A percentile compares a stretch with the other conserved stretches of the same genome.
Evolutionary conservation across 2,329 filamentous ascomycete genomes (phyloP).

Genomic region (Phyllosticta citrichinensis): DNA sequence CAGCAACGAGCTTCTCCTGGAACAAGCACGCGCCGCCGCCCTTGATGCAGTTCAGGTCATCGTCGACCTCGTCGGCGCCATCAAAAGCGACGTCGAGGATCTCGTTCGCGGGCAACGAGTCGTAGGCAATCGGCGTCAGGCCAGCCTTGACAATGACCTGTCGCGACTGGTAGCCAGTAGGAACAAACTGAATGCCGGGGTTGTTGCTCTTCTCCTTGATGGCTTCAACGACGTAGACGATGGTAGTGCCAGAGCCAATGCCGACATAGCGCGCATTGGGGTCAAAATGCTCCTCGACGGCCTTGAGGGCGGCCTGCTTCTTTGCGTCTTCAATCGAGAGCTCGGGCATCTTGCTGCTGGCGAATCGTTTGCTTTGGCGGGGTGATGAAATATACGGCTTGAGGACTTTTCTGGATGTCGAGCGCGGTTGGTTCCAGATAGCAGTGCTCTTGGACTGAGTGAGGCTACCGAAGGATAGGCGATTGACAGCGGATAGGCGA

Average conservation of each 20-base stretch:
- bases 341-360: slow-evolving; percentile 3
- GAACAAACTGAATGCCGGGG: slow-evolving; percentile 66
- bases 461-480: background rate
- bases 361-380: background rate
- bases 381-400: background rate
- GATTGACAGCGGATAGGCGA: background rate
- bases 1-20: slow-evolving; percentile 92
- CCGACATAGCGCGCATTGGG: slow-evolving; percentile 56
- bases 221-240: slow-evolving; percentile 76
- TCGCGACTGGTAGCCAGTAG: slow-evolving; percentile 84
- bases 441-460: background rate
- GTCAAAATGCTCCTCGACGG: slow-evolving; percentile 61
- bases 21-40: slow-evolving; percentile 95
- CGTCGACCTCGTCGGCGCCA: slow-evolving; percentile 92
- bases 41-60: slow-evolving; percentile 93
- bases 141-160: slow-evolving; percentile 74
- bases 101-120: slow-evolving; percentile 55
- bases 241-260: slow-evolving; percentile 73
- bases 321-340: slow-evolving; percentile 58
- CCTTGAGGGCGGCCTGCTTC: slow-evolving; percentile 61
- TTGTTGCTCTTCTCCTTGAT: slow-evolving; percentile 42
- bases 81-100: slow-evolving; percentile 87
- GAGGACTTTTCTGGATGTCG: background rate
- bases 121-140: slow-evolving; percentile 66
- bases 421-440: background rate